Evolutionary conservation across 306 rosid genomes (phyloP), one percentile per base, ranked within the genome.

Genomic region (Fragaria ananassa): DNA sequence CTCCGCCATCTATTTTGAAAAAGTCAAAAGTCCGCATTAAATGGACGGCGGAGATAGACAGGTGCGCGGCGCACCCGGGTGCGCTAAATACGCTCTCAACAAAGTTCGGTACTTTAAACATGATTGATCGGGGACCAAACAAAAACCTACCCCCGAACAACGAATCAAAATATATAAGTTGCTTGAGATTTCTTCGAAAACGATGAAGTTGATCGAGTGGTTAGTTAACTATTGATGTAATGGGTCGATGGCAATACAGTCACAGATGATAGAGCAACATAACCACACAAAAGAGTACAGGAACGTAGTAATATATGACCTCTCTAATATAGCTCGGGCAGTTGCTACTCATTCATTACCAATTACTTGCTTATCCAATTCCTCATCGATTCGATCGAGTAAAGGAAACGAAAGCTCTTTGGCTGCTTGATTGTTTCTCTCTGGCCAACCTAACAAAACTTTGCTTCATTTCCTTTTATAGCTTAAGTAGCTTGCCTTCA

Each of bases 281-380:
- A 58, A 58, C 64, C 64, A 23, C 18, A 25, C 64, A 19, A 25
- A 23, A 23, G 35, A 58, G 8, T 58, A 23, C 1, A 58, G 35
- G 31, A 29, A 21, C 7, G 35, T 13, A 61, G 66, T 61, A 61
- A 29, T 60, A 58, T 42, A 57, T 21, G 10, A 11, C 67, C 67
- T 61, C 41, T 61, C 39, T 15, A 61, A 61, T 62, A 13, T 34
- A 12, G 41, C 19, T 27, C 19, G 41, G 35, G 35, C n/a, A 62
- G 68, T 62, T 31, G 42, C 68, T 31, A 62, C 68, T 62, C 68
- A 31, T 62, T 61, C 68, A 62, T 62, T 29, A 13, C n/a, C 41
- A 62, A 62, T 31, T 25, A 25, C 35, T 27, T 5, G 17, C 17
- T 5, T 21, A 31, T 25, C 31, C 17, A 4, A 9, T 12, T n/a